Evolutionary conservation across 2,329 filamentous ascomycete species (phyloP).

Genomic region (Microcyclospora pomicola): DNA sequence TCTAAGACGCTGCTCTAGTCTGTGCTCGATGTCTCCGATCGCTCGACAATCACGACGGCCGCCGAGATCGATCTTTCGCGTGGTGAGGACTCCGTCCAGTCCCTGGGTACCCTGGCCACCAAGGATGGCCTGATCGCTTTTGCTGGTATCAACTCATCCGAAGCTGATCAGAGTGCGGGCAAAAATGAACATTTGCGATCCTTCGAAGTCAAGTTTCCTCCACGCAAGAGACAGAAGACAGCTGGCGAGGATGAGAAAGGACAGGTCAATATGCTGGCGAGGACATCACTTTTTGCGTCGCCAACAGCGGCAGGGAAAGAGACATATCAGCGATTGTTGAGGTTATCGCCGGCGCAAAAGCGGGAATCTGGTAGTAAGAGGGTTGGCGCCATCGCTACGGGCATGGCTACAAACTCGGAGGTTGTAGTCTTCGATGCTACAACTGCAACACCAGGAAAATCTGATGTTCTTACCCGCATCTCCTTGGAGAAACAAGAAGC

Average conservation of each 20-base stretch:
- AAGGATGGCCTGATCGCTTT: constrained; percentile 42
- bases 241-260: constrained; percentile 21
- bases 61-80: constrained; percentile 65
- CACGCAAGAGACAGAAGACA: constrained; percentile 28
- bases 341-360: constrained; percentile 42
- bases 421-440: constrained; percentile 66
- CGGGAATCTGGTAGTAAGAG: constrained; percentile 40
- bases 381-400: constrained; percentile 66
- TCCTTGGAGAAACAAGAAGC: constrained; percentile 41
- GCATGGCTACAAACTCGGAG: constrained; percentile 57
- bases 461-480: constrained; percentile 42
- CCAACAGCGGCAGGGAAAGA: constrained; percentile 35
- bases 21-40: constrained; percentile 56
- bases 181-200: constrained; percentile 75
- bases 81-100: constrained; percentile 81
- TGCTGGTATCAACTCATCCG: constrained; percentile 74
- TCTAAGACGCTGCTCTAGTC: constrained; percentile 33
- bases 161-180: constrained; percentile 55
- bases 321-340: constrained; percentile 45
- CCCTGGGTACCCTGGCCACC: constrained; percentile 54
- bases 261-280: constrained; percentile 34
- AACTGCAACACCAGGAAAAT: constrained; percentile 34
- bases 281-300: constrained; percentile 37
- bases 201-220: constrained; percentile 49
- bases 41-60: constrained; percentile 46